These are phyloP conservation scores for Peterozyma xylosa DNA, from an alignment of 805 yeast species.

Conservation along the genomic window DNA sequence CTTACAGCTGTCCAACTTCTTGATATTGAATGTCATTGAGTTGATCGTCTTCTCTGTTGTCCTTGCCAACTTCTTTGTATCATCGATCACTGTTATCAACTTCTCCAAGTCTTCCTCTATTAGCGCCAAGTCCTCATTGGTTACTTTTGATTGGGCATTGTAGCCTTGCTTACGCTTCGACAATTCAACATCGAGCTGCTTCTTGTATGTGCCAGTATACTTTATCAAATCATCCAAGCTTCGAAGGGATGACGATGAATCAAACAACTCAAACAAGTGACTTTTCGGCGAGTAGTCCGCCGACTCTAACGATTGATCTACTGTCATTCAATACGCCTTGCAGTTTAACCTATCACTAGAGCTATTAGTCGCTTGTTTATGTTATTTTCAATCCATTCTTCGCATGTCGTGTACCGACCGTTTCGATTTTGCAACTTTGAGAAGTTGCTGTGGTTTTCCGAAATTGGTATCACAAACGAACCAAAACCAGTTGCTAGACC, in stretches of 20 bases:
- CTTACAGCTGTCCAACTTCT: constrained; percentile 73
- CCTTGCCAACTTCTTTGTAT: constrained; percentile 39
- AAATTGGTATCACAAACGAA: no score
- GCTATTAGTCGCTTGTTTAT: no score
- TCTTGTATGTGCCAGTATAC: constrained; percentile 44
- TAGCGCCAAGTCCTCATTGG: constrained; percentile 14
- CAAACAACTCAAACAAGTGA: constrained; percentile 45
- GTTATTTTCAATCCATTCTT: no score
- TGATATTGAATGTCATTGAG: constrained; percentile 69
- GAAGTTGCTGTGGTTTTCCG: no score
- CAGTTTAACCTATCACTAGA: no score
- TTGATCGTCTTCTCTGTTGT: constrained; percentile 57
- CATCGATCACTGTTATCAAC: constrained; percentile 36
- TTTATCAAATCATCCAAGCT: constrained; percentile 43
- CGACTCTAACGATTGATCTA: constrained; percentile 18
- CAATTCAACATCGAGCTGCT: constrained; percentile 39
- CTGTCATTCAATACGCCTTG: no score
- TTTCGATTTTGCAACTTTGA: no score
- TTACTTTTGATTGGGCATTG: constrained; percentile 13
- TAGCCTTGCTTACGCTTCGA: constrained; percentile 26
- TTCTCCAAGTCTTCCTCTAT: constrained; percentile 25
- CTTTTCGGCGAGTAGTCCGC: constrained; percentile 43
- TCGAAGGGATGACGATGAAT: constrained; percentile 39
- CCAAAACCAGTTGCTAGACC: no score
- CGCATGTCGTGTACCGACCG: no score